phyloP scores from a whole-genome alignment of 2,329 filamentous ascomycete species.

The Immersiporthe knoxdaviesiana region DNA sequence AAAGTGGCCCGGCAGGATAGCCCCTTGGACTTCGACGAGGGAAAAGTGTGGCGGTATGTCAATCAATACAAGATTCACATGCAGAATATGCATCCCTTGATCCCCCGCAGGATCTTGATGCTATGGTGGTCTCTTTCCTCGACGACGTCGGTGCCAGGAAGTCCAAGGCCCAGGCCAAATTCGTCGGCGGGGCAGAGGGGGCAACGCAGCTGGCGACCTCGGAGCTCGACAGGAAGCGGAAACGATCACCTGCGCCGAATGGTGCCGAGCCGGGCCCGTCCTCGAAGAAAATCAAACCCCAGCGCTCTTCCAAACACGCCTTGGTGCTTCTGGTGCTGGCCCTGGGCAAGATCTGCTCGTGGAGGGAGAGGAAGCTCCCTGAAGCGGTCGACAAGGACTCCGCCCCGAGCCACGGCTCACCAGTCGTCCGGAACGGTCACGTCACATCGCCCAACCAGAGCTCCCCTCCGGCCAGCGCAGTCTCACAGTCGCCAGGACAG shows the following conservation, averaged over 20 bases:
- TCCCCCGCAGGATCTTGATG: conserved; percentile 57
- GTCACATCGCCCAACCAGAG: conserved; percentile 57
- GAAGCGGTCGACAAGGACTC: conserved; percentile 54
- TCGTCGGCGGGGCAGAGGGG: conserved; percentile 23
- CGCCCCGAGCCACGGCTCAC: conserved; percentile 42
- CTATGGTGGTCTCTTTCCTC: conserved; percentile 57
- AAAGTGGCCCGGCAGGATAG: conserved; percentile 48
- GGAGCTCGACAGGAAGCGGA: conserved; percentile 53
- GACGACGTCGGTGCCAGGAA: conserved; percentile 47
- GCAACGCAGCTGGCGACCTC: conserved; percentile 29
- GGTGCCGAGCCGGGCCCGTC: conserved; percentile 36
- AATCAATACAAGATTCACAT: conserved; percentile 63
- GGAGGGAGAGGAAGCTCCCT: conserved; percentile 54
- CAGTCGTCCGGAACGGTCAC: conserved; percentile 52
- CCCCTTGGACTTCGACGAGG: conserved; percentile 57
- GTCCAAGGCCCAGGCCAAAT: conserved; percentile 32
- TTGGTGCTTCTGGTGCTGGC: conserved; percentile 83
- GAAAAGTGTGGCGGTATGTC: conserved; percentile 57
- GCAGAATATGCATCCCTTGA: conserved; percentile 67
- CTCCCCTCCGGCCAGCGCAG: conserved; percentile 54
- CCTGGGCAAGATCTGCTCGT: conserved; percentile 77
- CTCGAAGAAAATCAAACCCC: conserved; percentile 54
- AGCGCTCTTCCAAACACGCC: conserved; percentile 75
- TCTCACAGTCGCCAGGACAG: conserved; percentile 46
- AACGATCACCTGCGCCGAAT: conserved; percentile 54